A percentile compares a stretch with the other conserved stretches of the same genome.
phyloP scores from a whole-genome alignment of 208 protist species.

The Leptomonas pyrrhocoris region DNA sequence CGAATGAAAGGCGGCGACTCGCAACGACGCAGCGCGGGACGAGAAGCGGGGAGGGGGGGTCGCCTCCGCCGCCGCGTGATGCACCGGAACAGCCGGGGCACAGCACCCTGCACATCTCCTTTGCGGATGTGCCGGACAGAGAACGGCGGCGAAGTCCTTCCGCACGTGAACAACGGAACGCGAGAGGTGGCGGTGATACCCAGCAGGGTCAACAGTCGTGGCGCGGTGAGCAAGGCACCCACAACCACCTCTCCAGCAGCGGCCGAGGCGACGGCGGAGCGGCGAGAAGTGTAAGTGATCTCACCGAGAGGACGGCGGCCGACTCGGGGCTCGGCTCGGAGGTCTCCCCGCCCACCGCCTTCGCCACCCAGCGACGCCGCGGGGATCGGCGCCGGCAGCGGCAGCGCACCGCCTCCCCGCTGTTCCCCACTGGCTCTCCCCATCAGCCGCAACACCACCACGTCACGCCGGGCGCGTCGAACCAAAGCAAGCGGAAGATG shows the following conservation, averaged over 20 bases:
- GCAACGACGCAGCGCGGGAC: not conserved
- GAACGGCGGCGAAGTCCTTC: not conserved
- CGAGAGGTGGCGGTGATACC: not conserved
- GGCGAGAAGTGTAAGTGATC: no score
- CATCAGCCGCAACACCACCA: constrained; percentile 7
- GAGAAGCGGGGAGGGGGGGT: not conserved
- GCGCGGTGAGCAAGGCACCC: no score
- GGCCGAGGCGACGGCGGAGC: no score
- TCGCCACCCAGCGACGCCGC: no score
- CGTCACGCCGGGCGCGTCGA: not conserved
- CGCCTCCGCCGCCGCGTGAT: not conserved
- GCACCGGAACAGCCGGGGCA: not conserved
- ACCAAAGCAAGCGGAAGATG: not conserved
- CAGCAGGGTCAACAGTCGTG: no score
- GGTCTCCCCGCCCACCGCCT: no score
- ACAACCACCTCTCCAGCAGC: no score
- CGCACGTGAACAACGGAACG: not conserved
- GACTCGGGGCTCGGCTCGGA: no score
- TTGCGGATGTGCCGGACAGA: constrained; percentile 2
- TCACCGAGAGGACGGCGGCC: no score
- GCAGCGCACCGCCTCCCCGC: not conserved
- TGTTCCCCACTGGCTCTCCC: not conserved
- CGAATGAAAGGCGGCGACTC: not conserved
- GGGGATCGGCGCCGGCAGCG: not conserved
- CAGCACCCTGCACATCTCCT: constrained; percentile 21